Conservation (phyloP, 371 early-diverging fungal genomes). For the Rhizopus stolonifer region DNA sequence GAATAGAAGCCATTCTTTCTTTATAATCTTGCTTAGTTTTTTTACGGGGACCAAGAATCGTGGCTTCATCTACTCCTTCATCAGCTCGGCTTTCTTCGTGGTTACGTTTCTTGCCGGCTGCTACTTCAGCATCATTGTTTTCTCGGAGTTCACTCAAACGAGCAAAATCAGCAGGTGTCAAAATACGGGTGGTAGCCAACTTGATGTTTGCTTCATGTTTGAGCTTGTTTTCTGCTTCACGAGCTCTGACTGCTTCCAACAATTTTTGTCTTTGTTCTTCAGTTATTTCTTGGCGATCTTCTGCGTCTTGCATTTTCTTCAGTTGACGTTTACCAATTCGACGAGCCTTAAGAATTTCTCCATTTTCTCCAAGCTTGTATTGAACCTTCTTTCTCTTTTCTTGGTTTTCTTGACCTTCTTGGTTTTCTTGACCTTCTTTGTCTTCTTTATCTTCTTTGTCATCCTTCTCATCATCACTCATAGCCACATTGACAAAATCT, state of each 20-base stretch:
- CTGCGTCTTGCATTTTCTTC: constrained; percentile 44
- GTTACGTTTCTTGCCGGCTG: constrained; percentile 41
- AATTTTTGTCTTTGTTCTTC: constrained; percentile 52
- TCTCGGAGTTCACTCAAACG: constrained; percentile 72
- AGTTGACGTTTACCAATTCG: constrained; percentile 52
- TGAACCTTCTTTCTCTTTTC: constrained; percentile 32
- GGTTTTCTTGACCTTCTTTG: constrained; percentile 13
- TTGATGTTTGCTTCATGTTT: constrained; percentile 41
- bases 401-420: constrained; percentile 13
- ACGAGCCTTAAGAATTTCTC: constrained; percentile 33
- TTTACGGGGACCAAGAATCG: constrained; percentile 82
- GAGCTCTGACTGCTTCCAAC: constrained; percentile 32
- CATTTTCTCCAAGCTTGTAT: constrained; percentile 25
- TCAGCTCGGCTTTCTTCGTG: constrained; percentile 41
- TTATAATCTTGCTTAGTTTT: constrained; percentile 91
- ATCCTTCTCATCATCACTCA: constrained; percentile 43
- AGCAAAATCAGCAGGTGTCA: constrained; percentile 92
- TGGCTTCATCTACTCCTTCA: constrained; percentile 65
- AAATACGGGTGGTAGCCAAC: constrained; percentile 63
- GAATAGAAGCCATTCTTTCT: constrained; percentile 84
- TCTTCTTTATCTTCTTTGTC: constrained; percentile 13
- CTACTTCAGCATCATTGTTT: constrained; percentile 52
- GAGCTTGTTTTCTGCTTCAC: constrained; percentile 41
- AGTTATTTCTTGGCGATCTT: constrained; percentile 47
- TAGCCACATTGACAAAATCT: constrained; percentile 37